Conservation (phyloP, 2,329 filamentous ascomycete species). For the Trichocomaceae sp. region DNA sequence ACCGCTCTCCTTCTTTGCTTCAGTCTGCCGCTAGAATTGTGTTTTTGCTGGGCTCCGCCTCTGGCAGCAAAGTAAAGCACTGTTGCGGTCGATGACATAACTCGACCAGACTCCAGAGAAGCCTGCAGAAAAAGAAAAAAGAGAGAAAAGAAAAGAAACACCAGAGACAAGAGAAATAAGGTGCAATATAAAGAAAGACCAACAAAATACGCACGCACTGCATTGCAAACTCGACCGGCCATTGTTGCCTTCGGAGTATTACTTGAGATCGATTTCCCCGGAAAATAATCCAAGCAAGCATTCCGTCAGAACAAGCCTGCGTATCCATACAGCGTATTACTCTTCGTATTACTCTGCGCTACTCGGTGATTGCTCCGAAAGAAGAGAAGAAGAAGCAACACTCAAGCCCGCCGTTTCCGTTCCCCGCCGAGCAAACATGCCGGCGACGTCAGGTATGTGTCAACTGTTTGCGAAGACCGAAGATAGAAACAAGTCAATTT, state of each 20-base stretch:
- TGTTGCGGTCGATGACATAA: too few relatives aligned
- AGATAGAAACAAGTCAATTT: neutral
- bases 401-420: conserved; percentile 13
- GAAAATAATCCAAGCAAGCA: conserved; percentile 1
- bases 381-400: neutral
- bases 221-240: too few relatives aligned
- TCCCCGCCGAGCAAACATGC: conserved; percentile 13
- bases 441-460: conserved; percentile 13
- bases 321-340: too few relatives aligned
- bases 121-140: too few relatives aligned
- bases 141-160: too few relatives aligned
- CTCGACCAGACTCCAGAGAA: too few relatives aligned
- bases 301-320: conserved; percentile 4
- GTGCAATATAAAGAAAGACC: too few relatives aligned
- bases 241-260: too few relatives aligned
- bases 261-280: neutral
- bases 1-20: neutral
- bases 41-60: too few relatives aligned
- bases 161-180: too few relatives aligned
- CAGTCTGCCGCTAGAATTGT: neutral
- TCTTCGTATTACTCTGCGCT: neutral
- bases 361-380: conserved; percentile 4
- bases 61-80: too few relatives aligned
- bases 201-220: too few relatives aligned
- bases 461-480: neutral